Base-by-base conservation (phyloP, 2,329 filamentous ascomycete species). In the Herpomyces periplanetae region DNA sequence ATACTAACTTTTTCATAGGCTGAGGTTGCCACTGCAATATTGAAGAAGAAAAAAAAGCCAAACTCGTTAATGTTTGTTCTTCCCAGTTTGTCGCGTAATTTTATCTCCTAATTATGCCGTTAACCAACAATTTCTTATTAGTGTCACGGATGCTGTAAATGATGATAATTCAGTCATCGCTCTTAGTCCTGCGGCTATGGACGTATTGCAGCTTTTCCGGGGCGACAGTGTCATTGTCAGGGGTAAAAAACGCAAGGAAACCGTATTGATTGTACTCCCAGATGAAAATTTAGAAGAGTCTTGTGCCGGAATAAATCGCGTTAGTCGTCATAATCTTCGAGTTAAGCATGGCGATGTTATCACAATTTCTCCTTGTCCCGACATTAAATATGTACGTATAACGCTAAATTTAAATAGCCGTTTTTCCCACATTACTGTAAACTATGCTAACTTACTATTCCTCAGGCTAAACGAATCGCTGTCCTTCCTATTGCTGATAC, bases 41-140 rank as follows among this genome's bases (percentile, higher is more conserved):
- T 96, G 35, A 91, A 88, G 51, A 91, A 91, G 56, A 96, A 96
- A 64, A 96, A 96, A 73, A 96, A 96, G 68, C 73, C 73, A 33
- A 96, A 96, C 46, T 84, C 75, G 36, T 46, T 96, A 40, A 85
- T 96, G 71, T 85, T 51, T 40, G 61, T 41, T 31, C 27, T 17
- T 24, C 17, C 10, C 15, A 17, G 22, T 22, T 13, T 17, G 15
- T 14, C 17, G 17, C 15, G 10, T 11, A 12, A 1, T 10, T 12
- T 3, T 10, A 21, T 15, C 17, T 3, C 11, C 11, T 5, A 8
- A n/a, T 6, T 16, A 11, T 1, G 16, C 10, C n/a, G 3, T 21
- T 24, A 25, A 32, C 44, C 26, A 44, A 30, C 19, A n/a, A 6
- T 19, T 22, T 30, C 27, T 20, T 23, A 24, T 29, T 34, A 87